A percentile compares a stretch with the other conserved stretches of the same genome.
Evolutionary conservation across 176 grass and related monocot genomes (phyloP).

Genomic region (Rhynchospora pubera): DNA sequence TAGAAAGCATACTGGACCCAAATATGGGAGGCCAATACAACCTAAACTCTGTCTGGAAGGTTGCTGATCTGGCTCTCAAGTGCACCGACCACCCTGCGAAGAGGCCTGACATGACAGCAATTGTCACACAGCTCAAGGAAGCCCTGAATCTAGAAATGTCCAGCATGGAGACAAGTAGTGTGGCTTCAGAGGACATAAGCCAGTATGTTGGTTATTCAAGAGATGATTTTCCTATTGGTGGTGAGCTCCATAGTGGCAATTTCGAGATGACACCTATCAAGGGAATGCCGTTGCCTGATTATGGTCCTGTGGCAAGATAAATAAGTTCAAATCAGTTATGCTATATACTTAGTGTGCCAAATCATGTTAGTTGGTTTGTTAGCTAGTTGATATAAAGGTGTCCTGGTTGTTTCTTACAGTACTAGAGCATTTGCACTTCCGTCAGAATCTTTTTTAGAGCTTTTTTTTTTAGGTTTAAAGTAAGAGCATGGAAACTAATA

Average conservation of each 20-base stretch:
- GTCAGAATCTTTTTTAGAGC: not conserved
- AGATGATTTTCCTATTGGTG: not conserved
- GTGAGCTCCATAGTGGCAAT: not conserved
- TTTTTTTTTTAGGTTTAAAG: not conserved
- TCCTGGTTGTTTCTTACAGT: not conserved
- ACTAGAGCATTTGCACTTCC: not conserved
- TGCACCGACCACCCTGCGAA: constrained; percentile 13
- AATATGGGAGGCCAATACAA: constrained; percentile 12
- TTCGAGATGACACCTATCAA: not conserved
- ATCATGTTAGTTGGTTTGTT: not conserved
- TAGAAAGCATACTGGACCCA: constrained; percentile 26
- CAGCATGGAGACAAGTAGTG: not conserved
- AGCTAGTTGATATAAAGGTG: too few relatives aligned
- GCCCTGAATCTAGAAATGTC: constrained; percentile 11
- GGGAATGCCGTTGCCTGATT: not conserved
- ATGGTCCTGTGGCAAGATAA: constrained; percentile 13
- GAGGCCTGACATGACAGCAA: constrained; percentile 20
- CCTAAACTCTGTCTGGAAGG: constrained; percentile 35
- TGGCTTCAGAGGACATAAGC: not conserved
- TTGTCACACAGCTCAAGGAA: constrained; percentile 8
- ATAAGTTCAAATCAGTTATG: not conserved
- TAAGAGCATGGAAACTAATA: not conserved
- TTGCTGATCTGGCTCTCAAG: constrained; percentile 29
- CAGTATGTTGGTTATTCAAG: not conserved
- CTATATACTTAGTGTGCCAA: not conserved